Base-by-base conservation (phyloP, 2,329 filamentous ascomycete species). In the Colletotrichum paranaense region DNA sequence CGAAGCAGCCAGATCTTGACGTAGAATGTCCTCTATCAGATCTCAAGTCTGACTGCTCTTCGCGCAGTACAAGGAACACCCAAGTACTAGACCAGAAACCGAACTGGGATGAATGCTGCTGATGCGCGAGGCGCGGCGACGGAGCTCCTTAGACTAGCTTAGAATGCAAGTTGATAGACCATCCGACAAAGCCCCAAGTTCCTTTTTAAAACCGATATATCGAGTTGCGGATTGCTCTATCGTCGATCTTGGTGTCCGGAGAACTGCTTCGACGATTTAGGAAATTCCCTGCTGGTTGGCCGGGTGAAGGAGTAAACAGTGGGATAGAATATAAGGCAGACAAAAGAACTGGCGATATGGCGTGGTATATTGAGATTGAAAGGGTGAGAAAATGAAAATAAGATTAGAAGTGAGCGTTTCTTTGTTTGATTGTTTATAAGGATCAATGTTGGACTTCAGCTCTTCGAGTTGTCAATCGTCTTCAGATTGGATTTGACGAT, bases 61-160 rank as follows among this genome's bases (percentile, higher is more conserved):
- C 6, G 11, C 8, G 16, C 26, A 30, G 58, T 68, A 53, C 67
- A 73, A 71, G 62, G 67, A 53, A 57, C 12, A 73, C 56, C 67
- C 71, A 71, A 65, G 67, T 46, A 71, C 19, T 62, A 28, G 26
- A 30, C 56, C 24, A 49, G 35, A 22, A 6, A n/a, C 38, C 30
- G 35, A 32, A 24, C 67, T 38, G 56, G 67, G 67, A 73, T 73
- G 60, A 71, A 66, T 62, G 71, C 62, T 73, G 71, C 46, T 26
- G 22, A 3, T 42, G 57, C n/a, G 53, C 35, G 5, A 38, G 35
- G 62, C 46, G 19, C 62, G 19, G 35, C 22, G 30, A 24, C 24
- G 59, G 16, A 49, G n/a, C 30, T 19, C 28, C 58, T 26, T 5
- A 42, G 16, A 30, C 6, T 14, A 53, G 59, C 16, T 24, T 12